Conservation (phyloP, 1,139 yeast genomes). For the Blastobotrys ciferrii region DNA sequence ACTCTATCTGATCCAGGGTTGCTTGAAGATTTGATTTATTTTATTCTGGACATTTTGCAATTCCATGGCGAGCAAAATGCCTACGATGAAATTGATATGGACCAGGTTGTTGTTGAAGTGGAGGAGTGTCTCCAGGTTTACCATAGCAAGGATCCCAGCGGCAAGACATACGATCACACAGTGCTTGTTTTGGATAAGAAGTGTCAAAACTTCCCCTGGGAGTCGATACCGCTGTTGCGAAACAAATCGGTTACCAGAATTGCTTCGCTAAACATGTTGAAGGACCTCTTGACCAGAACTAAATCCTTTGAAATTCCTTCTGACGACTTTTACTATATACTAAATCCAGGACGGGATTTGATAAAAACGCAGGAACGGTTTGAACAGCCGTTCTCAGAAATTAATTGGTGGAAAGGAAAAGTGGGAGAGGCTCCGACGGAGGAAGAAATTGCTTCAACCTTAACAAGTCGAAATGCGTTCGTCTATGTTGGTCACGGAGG, state of each 20-base stretch:
- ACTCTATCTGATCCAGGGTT: constrained; percentile 39
- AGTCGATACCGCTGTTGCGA: constrained; percentile 60
- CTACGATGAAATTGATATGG: constrained; percentile 63
- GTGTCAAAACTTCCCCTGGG: constrained; percentile 84
- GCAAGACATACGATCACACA: constrained; percentile 46
- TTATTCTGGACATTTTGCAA: constrained; percentile 56
- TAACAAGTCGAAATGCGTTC: constrained; percentile 52
- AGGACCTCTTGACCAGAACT: constrained; percentile 35
- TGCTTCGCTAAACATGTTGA: constrained; percentile 60
- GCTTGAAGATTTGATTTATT: constrained; percentile 64
- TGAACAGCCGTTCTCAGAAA: constrained; percentile 42
- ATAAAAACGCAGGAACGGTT: constrained; percentile 64
- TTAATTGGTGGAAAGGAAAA: constrained; percentile 53
- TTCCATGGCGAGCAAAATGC: constrained; percentile 66
- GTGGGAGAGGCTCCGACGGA: constrained; percentile 59
- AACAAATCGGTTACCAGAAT: constrained; percentile 64
- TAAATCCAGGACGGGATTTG: constrained; percentile 84
- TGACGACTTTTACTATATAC: constrained; percentile 51
- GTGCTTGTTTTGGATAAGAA: constrained; percentile 65
- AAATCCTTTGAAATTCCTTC: constrained; percentile 20
- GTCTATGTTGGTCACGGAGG: constrained; percentile 95
- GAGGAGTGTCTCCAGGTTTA: constrained; percentile 45
- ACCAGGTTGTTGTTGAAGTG: constrained; percentile 46
- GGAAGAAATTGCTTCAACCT: constrained; percentile 42
- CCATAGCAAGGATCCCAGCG: constrained; percentile 20